Conservation (phyloP, 805 yeast species). For the Kregervanrija pseudodelftensis region DNA sequence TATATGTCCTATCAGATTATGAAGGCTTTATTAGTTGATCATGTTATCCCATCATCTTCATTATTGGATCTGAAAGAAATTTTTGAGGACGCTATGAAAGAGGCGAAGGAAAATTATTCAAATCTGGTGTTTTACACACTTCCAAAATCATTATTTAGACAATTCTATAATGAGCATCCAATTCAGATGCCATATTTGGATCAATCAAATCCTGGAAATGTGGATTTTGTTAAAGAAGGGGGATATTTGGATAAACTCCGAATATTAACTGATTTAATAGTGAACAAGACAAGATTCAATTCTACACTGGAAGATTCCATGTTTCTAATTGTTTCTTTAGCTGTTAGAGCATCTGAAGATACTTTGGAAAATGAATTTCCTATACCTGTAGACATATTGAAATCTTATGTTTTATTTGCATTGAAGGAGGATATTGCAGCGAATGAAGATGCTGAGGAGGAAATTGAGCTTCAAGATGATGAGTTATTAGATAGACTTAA, state of each 20-base stretch:
- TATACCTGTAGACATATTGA: constrained; percentile 2
- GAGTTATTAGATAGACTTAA: background rate
- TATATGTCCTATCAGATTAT: constrained; percentile 6
- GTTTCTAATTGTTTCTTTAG: constrained; percentile 2
- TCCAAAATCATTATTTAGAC: background rate
- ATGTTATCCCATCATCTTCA: constrained; percentile 3
- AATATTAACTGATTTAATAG: constrained; percentile 9
- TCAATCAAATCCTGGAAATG: constrained; percentile 2
- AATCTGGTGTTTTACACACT: background rate
- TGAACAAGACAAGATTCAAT: constrained; percentile 2
- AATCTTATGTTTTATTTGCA: constrained; percentile 2
- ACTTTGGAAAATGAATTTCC: constrained; percentile 1
- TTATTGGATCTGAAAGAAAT: constrained; percentile 5
- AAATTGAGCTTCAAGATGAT: background rate
- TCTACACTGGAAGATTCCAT: constrained; percentile 4
- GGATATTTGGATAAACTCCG: constrained; percentile 11
- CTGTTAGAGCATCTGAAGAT: constrained; percentile 1
- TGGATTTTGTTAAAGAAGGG: constrained; percentile 2
- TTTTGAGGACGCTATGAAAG: background rate
- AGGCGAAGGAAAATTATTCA: background rate
- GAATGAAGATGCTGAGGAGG: background rate
- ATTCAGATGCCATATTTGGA: constrained; percentile 10
- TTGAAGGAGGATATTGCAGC: background rate
- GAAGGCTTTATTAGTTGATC: constrained; percentile 7
- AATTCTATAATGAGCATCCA: constrained; percentile 5